These are phyloP conservation scores for Leccinum obscurum DNA, from an alignment of 768 basidiomycete species.

Conservation along the genomic window DNA sequence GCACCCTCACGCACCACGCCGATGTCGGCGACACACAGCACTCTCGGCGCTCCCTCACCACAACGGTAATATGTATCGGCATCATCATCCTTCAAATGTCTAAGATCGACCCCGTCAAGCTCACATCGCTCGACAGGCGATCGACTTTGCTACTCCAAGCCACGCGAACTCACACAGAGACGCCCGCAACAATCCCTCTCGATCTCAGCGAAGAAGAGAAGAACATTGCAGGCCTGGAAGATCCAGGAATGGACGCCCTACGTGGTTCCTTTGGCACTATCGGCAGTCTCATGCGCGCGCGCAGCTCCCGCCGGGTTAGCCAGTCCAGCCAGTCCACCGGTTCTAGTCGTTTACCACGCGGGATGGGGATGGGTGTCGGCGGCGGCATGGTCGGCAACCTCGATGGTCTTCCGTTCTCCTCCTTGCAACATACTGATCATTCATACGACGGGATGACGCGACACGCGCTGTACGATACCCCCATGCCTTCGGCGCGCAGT, in stretches of 20 bases:
- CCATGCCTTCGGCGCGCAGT: slow-evolving; percentile 51
- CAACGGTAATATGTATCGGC: slow-evolving; percentile 74
- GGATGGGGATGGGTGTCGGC: slow-evolving; percentile 25
- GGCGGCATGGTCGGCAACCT: slow-evolving; percentile 30
- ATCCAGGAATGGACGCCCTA: slow-evolving; percentile 91
- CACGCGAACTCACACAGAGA: slow-evolving; percentile 68
- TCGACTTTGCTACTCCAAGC: slow-evolving; percentile 91
- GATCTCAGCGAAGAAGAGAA: slow-evolving; percentile 62
- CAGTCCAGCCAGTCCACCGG: slow-evolving; percentile 41
- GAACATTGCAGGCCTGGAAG: slow-evolving; percentile 60
- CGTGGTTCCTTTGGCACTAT: slow-evolving; percentile 90
- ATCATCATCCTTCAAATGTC: slow-evolving; percentile 96
- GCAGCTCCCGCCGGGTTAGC: slow-evolving; percentile 52
- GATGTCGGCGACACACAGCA: no score
- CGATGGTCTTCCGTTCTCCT: slow-evolving; percentile 24
- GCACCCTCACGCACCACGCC: no score
- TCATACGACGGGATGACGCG: slow-evolving; percentile 58
- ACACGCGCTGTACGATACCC: slow-evolving; percentile 88
- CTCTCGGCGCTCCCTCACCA: no score
- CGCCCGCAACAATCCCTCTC: slow-evolving; percentile 31
- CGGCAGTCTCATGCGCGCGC: slow-evolving; percentile 84
- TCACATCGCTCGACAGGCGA: slow-evolving; percentile 81
- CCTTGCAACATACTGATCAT: slow-evolving; percentile 33
- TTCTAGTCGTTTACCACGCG: slow-evolving; percentile 19
- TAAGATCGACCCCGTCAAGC: slow-evolving; percentile 82